Evolutionary conservation across 1,139 yeast species (phyloP).

Genomic region (Hansenula sp.): DNA sequence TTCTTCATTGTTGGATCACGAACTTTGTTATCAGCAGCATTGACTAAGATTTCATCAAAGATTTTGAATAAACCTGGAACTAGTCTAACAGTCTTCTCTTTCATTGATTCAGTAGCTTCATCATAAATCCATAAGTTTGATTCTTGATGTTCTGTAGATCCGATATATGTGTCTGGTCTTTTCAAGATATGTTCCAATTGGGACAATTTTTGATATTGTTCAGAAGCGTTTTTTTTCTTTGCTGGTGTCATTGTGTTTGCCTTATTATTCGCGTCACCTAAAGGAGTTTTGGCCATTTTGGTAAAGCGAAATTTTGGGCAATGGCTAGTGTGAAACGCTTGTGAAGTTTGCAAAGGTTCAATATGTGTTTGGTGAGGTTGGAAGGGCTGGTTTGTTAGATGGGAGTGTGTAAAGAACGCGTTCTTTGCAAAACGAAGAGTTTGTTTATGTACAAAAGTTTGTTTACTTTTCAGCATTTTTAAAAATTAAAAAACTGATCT

Average conservation of each 20-base stretch:
- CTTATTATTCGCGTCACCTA: slow-evolving; percentile 8
- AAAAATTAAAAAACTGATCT: not conserved
- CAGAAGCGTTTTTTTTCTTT: slow-evolving; percentile 50
- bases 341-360: not conserved
- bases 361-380: not conserved
- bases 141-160: slow-evolving; percentile 82
- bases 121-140: slow-evolving; percentile 86
- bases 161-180: slow-evolving; percentile 97
- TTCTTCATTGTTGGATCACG: slow-evolving; percentile 89
- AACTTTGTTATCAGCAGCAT: slow-evolving; percentile 98
- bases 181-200: slow-evolving; percentile 94
- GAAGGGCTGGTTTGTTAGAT: no score
- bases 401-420: not conserved
- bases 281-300: slow-evolving; percentile 2
- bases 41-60: slow-evolving; percentile 94
- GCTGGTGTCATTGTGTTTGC: slow-evolving; percentile 2
- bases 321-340: not conserved
- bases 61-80: slow-evolving; percentile 97
- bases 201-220: slow-evolving; percentile 88
- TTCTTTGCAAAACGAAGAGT: not conserved
- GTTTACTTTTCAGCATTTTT: slow-evolving; percentile 1
- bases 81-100: slow-evolving; percentile 62
- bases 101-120: slow-evolving; percentile 68
- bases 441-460: slow-evolving; percentile 2
- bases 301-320: not conserved